These are phyloP conservation scores for Microsporum canis DNA, from an alignment of 2,329 filamentous ascomycete genomes.

Conservation along the genomic window DNA sequence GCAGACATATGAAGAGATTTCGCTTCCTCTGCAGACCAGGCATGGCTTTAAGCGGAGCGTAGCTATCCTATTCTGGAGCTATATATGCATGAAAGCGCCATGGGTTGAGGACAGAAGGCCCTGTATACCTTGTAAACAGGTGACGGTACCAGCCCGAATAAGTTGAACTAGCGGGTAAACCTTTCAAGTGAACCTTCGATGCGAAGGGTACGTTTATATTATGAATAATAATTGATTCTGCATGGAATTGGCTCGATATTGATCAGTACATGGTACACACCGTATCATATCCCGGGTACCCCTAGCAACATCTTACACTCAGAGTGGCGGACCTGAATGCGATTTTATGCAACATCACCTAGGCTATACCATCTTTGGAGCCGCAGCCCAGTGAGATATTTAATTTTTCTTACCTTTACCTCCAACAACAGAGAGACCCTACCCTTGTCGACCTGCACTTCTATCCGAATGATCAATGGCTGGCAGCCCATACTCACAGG, in stretches of 20 bases:
- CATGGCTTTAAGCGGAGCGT: neutral
- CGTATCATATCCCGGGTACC: neutral
- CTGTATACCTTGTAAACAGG: neutral
- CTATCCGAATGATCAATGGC: neutral
- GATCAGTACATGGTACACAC: neutral
- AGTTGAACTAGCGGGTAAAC: neutral
- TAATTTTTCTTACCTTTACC: neutral
- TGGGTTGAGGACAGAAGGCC: neutral
- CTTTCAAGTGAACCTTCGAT: neutral
- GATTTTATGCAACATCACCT: neutral
- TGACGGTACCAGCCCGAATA: neutral
- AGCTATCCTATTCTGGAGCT: neutral
- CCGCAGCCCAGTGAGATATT: neutral
- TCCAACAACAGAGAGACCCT: neutral
- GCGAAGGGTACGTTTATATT: neutral
- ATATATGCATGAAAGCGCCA: neutral
- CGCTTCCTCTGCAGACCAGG: neutral
- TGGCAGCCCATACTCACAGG: neutral
- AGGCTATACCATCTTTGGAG: constrained; percentile 1
- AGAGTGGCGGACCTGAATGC: neutral
- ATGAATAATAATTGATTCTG: neutral
- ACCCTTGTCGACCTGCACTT: neutral
- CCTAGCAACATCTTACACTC: neutral
- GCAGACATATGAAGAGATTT: neutral
- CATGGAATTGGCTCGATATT: neutral